These are phyloP conservation scores for Brassica cretica DNA, from an alignment of 345 rosid genomes.

Conservation along the genomic window DNA sequence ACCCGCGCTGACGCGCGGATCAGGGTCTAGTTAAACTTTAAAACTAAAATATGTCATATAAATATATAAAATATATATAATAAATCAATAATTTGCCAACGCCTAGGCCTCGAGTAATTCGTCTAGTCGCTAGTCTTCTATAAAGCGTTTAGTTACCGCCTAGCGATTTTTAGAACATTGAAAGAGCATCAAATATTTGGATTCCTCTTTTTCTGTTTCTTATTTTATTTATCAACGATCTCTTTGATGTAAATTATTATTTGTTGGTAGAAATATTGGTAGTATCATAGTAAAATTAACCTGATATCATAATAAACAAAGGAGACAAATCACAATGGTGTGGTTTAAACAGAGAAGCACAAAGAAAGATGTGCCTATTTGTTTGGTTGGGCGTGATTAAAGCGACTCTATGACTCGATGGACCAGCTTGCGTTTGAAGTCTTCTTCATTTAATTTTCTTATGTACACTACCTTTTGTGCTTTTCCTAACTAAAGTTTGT, in stretches of 20 bases:
- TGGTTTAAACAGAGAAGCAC: conserved; percentile 24
- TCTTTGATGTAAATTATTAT: neutral
- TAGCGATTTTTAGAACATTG: too few relatives aligned
- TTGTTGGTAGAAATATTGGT: neutral
- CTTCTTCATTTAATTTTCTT: conserved; percentile 28
- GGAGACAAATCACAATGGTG: conserved; percentile 23
- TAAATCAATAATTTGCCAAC: too few relatives aligned
- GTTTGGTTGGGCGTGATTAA: conserved; percentile 43
- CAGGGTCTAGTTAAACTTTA: too few relatives aligned
- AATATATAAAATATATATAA: too few relatives aligned
- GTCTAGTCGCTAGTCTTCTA: too few relatives aligned
- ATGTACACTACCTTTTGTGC: conserved; percentile 3
- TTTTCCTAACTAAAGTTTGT: conserved; percentile 21
- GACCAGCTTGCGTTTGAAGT: conserved; percentile 35
- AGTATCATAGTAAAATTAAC: neutral
- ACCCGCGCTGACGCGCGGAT: too few relatives aligned
- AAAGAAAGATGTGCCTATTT: conserved; percentile 28
- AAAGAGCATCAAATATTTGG: neutral
- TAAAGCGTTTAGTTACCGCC: too few relatives aligned
- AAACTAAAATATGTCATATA: too few relatives aligned
- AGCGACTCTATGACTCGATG: conserved; percentile 29
- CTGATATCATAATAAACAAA: neutral
- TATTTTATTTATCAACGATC: neutral
- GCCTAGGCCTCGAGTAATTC: too few relatives aligned
- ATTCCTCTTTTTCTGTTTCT: neutral